These are phyloP conservation scores for Mycena latifolia DNA, from an alignment of 768 basidiomycete species.

Conservation along the genomic window DNA sequence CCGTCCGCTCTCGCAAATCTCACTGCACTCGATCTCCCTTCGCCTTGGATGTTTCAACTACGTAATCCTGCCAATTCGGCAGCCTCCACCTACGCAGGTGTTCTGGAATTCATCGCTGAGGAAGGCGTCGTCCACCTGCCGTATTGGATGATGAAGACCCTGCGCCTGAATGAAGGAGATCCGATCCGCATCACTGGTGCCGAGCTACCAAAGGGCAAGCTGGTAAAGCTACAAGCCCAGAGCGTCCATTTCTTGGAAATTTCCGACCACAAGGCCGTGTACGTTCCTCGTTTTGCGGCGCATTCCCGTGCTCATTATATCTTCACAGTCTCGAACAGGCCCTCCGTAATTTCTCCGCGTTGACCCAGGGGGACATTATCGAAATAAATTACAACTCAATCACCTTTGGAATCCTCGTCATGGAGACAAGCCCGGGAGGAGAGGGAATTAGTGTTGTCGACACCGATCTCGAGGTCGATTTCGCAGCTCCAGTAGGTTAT, in stretches of 20 bases:
- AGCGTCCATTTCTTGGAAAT: constrained; percentile 95
- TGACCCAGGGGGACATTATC: constrained; percentile 97
- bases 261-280: constrained; percentile 98
- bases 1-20: constrained; percentile 93
- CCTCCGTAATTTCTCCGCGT: constrained; percentile 89
- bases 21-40: constrained; percentile 87
- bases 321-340: constrained; percentile 88
- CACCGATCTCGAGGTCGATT: constrained; percentile 98
- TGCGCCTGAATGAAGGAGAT: constrained; percentile 94
- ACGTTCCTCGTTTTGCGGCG: constrained; percentile 49
- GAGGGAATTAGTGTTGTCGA: constrained; percentile 92
- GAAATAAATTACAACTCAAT: constrained; percentile 98
- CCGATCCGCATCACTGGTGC: constrained; percentile 93
- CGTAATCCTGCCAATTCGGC: constrained; percentile 90
- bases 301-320: constrained; percentile 4
- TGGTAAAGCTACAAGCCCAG: constrained; percentile 98
- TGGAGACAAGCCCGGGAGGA: constrained; percentile 91
- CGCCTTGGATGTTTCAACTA: constrained; percentile 97
- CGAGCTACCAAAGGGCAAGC: constrained; percentile 90
- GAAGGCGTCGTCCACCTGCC: constrained; percentile 97
- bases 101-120: constrained; percentile 98
- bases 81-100: constrained; percentile 94
- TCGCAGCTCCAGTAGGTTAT: constrained; percentile 93
- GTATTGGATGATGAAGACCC: constrained; percentile 99
- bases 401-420: constrained; percentile 93